Base-by-base conservation (phyloP, 352 stramenopile species). In the Phytopythium aichiense region DNA sequence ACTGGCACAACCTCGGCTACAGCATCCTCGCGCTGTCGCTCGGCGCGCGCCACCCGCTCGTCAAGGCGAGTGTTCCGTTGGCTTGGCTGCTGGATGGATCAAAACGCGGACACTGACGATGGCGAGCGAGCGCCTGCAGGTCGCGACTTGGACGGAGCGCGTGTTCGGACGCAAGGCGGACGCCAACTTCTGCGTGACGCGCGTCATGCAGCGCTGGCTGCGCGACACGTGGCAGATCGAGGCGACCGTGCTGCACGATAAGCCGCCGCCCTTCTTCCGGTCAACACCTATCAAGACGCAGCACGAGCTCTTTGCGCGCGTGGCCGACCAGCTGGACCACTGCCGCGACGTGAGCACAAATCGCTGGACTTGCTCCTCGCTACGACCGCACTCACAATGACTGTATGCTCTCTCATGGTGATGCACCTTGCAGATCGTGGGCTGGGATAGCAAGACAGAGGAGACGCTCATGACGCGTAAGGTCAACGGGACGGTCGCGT, bases 1-100 rank as follows among this genome's bases (percentile, higher is more conserved):
- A 99, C 73, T 99, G 98, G 98, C 98, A 99, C 76, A 99, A 99
- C 79, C 72, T 99, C 38, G 98, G 97, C 33, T 99, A 97, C 81
- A 99, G 94, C 60, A 98, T 99, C 74, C 88, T 99, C 46, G 83
- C 75, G 43, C 72, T 90, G 43, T 96, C 80, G 43, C 72, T 90
- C 53, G 85, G 71, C 42, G 63, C 61, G 33, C 61, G 55, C 33
- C 81, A 96, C 56, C 67, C 73, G 22, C 66, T 95, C n/a, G 87
- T 95, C 37, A 89, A 89, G 72, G 83, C 89, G 55, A 8, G 50
- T 67, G 33, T 5, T 13, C 33, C 33, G 11, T 38, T 5, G 7
- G 11, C 7, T 13, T 38, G 33, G 20, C 53, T 54, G 20, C 33
- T 22, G 12, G 25, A 12, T 37, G 18, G 16, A 8, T 58, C 18